Conservation (phyloP, 805 yeast genomes). For the Torulaspora delbrueckii region DNA sequence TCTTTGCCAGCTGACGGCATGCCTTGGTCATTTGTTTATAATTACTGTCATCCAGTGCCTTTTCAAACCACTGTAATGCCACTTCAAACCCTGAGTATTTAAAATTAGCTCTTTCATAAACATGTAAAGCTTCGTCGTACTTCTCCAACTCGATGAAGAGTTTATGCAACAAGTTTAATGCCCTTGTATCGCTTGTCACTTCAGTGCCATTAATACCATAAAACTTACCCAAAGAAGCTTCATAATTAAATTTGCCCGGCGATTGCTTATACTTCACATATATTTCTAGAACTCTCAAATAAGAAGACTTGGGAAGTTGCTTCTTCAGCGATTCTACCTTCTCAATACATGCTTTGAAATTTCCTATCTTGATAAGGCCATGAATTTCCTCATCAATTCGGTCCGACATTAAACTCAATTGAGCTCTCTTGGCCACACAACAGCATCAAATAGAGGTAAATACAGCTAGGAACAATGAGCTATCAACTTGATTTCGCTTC, state of each 20-base stretch:
- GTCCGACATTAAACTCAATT: constrained; percentile 23
- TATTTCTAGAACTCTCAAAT: constrained; percentile 39
- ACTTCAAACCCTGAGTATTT: constrained; percentile 50
- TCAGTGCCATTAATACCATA: constrained; percentile 22
- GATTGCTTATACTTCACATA: constrained; percentile 31
- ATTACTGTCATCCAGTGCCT: constrained; percentile 46
- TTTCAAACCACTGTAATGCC: constrained; percentile 53
- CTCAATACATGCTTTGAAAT: constrained; percentile 46
- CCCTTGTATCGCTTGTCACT: constrained; percentile 44
- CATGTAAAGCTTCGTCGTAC: constrained; percentile 40
- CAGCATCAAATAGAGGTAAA: background rate
- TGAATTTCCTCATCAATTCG: constrained; percentile 35
- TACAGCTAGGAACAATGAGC: too few species aligned
- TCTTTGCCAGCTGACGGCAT: constrained; percentile 38
- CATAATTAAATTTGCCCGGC: constrained; percentile 32
- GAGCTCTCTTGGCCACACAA: background rate
- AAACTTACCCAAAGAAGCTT: constrained; percentile 27
- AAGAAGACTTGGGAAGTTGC: constrained; percentile 54
- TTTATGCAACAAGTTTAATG: constrained; percentile 45
- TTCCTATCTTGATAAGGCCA: constrained; percentile 48
- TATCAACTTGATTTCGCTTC: background rate
- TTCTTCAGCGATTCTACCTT: constrained; percentile 41
- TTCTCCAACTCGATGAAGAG: constrained; percentile 41
- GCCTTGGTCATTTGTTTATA: constrained; percentile 51
- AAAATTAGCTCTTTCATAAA: constrained; percentile 55